A percentile compares a stretch with the other conserved stretches of the same genome.
phyloP scores from a whole-genome alignment of 2,329 filamentous ascomycete genomes.

The Emmonsiellopsis sp. region DNA sequence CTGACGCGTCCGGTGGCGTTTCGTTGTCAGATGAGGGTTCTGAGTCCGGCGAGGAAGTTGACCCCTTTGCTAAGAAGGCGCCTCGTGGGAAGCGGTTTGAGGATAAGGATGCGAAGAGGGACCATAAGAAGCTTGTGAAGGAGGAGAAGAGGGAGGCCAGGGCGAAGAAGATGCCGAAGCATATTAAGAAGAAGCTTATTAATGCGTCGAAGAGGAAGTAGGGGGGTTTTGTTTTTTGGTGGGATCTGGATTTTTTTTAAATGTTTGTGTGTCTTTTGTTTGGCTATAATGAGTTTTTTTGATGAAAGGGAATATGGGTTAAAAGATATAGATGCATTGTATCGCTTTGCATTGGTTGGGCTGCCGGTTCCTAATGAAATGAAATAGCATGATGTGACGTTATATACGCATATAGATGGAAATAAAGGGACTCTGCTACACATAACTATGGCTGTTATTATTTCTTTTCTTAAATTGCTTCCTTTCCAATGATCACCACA shows the following conservation, averaged over 20 bases:
- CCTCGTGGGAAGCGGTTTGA: slow-evolving; percentile 79
- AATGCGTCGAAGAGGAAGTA: slow-evolving; percentile 35
- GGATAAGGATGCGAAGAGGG: slow-evolving; percentile 82
- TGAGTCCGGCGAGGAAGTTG: slow-evolving; percentile 32
- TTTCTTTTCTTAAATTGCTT: neutral
- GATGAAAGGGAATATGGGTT: too few relatives aligned
- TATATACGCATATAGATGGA: too few relatives aligned
- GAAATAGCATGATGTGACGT: too few relatives aligned
- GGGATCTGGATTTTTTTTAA: neutral
- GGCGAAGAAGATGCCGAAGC: slow-evolving; percentile 92
- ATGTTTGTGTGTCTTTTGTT: neutral
- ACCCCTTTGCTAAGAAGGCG: slow-evolving; percentile 53
- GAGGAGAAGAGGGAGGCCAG: slow-evolving; percentile 91
- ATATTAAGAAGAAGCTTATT: slow-evolving; percentile 84
- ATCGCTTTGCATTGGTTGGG: too few relatives aligned
- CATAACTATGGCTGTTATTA: neutral
- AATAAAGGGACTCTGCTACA: neutral
- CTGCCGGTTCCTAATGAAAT: too few relatives aligned
- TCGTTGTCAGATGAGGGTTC: slow-evolving; percentile 33
- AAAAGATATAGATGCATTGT: too few relatives aligned
- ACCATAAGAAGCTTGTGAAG: slow-evolving; percentile 85
- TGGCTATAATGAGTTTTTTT: too few relatives aligned
- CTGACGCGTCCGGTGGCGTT: slow-evolving; percentile 29
- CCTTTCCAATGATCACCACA: too few relatives aligned
- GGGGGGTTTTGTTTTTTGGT: slow-evolving; percentile 1